Percentiles rank a stretch among this genome's conserved stretches.
Evolutionary conservation across 495 filamentous ascomycete species (phyloP).

Genomic region (Bryoglossum gracile): DNA sequence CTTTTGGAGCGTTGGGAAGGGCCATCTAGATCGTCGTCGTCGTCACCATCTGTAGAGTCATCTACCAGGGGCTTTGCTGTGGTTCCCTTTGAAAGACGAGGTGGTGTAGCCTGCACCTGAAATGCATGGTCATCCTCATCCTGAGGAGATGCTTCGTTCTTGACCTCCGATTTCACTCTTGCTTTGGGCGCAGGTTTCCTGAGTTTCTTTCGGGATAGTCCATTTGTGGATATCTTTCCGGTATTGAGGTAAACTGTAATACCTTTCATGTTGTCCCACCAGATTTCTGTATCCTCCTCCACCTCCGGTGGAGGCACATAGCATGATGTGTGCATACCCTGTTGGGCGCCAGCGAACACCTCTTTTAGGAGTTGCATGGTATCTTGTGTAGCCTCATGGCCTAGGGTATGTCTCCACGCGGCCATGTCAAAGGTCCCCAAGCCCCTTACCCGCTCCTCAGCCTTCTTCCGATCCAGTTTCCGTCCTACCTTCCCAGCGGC

Average conservation of each 20-base stretch:
- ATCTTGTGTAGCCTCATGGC: slow-evolving; percentile 7
- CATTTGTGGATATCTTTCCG: slow-evolving; percentile 12
- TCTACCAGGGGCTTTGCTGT: background rate
- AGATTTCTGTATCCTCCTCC: slow-evolving; percentile 31
- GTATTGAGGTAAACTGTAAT: slow-evolving; percentile 19
- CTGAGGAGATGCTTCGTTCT: slow-evolving; percentile 11
- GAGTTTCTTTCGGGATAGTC: slow-evolving; percentile 1
- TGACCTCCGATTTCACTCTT: background rate
- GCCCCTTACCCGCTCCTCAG: slow-evolving; percentile 47
- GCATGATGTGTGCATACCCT: background rate
- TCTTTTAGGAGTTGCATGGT: slow-evolving; percentile 13
- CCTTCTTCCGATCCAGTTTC: slow-evolving; percentile 35
- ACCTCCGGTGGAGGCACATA: slow-evolving; percentile 17
- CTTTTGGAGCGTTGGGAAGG: slow-evolving; percentile 20
- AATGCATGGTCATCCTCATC: slow-evolving; percentile 44
- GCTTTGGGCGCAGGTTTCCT: background rate
- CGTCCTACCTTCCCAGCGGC: slow-evolving; percentile 41
- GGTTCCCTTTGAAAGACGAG: slow-evolving; percentile 14
- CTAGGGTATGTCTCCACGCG: slow-evolving; percentile 32
- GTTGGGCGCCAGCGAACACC: slow-evolving; percentile 24
- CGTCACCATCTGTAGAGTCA: slow-evolving; percentile 9
- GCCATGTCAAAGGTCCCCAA: slow-evolving; percentile 44
- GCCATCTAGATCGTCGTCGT: slow-evolving; percentile 27
- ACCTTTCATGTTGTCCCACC: slow-evolving; percentile 41
- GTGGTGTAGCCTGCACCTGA: slow-evolving; percentile 44